Percentiles rank a stretch among this genome's conserved stretches.
Conservation (phyloP, 768 basidiomycete genomes). For the Tricholoma sp. region DNA sequence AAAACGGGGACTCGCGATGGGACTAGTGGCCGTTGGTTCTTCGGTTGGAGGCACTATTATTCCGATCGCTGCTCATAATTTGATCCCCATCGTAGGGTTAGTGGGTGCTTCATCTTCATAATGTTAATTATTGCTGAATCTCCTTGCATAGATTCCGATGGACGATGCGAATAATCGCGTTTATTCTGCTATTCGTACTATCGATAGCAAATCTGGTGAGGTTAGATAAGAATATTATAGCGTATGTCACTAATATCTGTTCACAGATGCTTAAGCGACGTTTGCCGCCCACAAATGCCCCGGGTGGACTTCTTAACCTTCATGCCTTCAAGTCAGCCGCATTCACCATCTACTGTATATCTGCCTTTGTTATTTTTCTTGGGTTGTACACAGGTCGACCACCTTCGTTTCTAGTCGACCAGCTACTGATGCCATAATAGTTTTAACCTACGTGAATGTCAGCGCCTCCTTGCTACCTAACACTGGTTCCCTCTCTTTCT, state of each 20-base stretch:
- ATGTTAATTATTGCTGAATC: not conserved
- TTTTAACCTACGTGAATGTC: slow-evolving; percentile 63
- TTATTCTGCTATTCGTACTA: slow-evolving; percentile 50
- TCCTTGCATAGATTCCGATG: slow-evolving; percentile 56
- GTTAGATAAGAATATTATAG: not conserved
- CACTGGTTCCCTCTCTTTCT: slow-evolving; percentile 47
- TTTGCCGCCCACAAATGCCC: slow-evolving; percentile 45
- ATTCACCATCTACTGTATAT: slow-evolving; percentile 54
- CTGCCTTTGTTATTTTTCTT: slow-evolving; percentile 53
- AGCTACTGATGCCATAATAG: slow-evolving; percentile 30
- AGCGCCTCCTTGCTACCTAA: slow-evolving; percentile 50
- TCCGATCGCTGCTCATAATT: slow-evolving; percentile 54
- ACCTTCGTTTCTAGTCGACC: slow-evolving; percentile 23
- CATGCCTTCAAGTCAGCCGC: slow-evolving; percentile 44
- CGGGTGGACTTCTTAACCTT: slow-evolving; percentile 56
- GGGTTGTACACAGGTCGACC: slow-evolving; percentile 62
- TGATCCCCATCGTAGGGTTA: slow-evolving; percentile 45
- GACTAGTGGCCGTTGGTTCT: slow-evolving; percentile 58
- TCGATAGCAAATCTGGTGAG: slow-evolving; percentile 49
- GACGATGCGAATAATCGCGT: slow-evolving; percentile 69
- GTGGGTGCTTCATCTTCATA: slow-evolving; percentile 3
- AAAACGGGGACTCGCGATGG: slow-evolving; percentile 45
- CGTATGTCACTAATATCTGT: not conserved
- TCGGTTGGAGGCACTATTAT: slow-evolving; percentile 66
- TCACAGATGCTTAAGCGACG: slow-evolving; percentile 41